A percentile compares a stretch with the other conserved stretches of the same genome.
These are phyloP conservation scores for Cicer pinnatifidum DNA, from an alignment of 306 rosid species.

Conservation along the genomic window DNA sequence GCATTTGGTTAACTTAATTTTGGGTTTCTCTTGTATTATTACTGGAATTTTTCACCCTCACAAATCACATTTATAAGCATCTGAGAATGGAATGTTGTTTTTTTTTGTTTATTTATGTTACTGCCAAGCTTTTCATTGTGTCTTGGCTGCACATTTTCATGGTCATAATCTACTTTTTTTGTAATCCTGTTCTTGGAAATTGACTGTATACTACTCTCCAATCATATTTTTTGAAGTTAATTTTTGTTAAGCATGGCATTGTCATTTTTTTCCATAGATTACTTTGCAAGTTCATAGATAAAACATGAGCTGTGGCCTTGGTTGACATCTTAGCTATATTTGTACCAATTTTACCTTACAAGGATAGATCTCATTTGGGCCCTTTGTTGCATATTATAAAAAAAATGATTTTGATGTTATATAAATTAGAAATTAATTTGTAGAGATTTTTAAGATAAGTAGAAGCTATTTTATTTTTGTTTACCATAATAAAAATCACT, in stretches of 20 bases:
- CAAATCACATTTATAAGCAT: conserved; percentile 29
- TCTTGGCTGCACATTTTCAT: conserved; percentile 25
- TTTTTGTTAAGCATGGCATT: neutral
- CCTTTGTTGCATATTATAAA: no score
- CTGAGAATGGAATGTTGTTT: conserved; percentile 38
- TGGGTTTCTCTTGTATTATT: conserved; percentile 34
- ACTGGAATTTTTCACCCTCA: conserved; percentile 25
- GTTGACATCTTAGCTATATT: no score
- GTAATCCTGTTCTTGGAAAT: neutral
- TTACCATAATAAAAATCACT: no score
- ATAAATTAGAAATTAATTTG: no score
- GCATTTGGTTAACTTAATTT: conserved; percentile 33
- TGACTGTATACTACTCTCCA: neutral
- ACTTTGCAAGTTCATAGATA: no score
- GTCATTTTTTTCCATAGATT: neutral
- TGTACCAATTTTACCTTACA: no score
- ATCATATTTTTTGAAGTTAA: conserved; percentile 14
- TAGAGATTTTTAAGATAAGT: no score
- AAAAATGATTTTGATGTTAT: no score
- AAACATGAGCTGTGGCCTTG: no score
- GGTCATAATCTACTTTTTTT: conserved; percentile 15
- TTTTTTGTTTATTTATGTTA: conserved; percentile 6
- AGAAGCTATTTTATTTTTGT: no score
- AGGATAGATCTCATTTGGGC: no score
- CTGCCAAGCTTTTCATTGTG: neutral